phyloP scores from a whole-genome alignment of 2,329 filamentous ascomycete species.

The Aaosphaeria arxii region DNA sequence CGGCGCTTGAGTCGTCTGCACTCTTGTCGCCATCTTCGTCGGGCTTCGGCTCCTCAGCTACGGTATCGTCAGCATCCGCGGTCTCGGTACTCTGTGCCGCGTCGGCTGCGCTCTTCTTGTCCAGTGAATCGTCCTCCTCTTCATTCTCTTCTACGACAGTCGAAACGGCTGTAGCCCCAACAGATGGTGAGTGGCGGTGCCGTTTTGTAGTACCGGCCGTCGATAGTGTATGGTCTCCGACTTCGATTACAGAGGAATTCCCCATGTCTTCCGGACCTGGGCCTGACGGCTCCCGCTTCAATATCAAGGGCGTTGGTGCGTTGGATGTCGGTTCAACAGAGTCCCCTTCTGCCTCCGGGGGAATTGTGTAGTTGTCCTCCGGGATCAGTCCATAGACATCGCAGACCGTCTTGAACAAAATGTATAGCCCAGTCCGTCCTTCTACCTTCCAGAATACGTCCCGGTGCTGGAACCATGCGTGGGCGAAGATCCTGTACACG shows the following conservation, averaged over 20 bases:
- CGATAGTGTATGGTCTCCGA: conserved; percentile 47
- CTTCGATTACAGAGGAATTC: conserved; percentile 15
- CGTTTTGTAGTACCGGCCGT: conserved; percentile 72
- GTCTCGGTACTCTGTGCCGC: background rate
- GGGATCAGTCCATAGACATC: conserved; percentile 87
- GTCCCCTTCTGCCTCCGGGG: conserved; percentile 84
- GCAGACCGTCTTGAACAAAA: conserved; percentile 96
- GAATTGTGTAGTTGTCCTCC: conserved; percentile 93
- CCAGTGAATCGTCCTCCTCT: conserved; percentile 53
- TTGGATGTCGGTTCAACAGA: conserved; percentile 19
- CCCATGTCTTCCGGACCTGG: conserved; percentile 18
- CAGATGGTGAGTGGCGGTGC: conserved; percentile 79
- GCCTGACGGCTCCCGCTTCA: conserved; percentile 34
- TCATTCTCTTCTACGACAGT: conserved; percentile 83
- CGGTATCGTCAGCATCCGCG: background rate
- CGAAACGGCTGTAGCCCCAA: conserved; percentile 68
- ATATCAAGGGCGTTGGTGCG: conserved; percentile 26
- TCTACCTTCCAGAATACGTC: conserved; percentile 95
- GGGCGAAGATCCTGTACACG: conserved; percentile 94
- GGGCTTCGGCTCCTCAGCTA: conserved; percentile 8
- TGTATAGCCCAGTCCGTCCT: conserved; percentile 83
- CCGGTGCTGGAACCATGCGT: conserved; percentile 97
- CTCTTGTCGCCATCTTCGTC: conserved; percentile 4
- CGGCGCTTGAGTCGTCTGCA: conserved; percentile 12
- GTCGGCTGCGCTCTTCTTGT: background rate